Evolutionary conservation across 129 eudicot genomes (phyloP).

Genomic region (Lactuca saligna): DNA sequence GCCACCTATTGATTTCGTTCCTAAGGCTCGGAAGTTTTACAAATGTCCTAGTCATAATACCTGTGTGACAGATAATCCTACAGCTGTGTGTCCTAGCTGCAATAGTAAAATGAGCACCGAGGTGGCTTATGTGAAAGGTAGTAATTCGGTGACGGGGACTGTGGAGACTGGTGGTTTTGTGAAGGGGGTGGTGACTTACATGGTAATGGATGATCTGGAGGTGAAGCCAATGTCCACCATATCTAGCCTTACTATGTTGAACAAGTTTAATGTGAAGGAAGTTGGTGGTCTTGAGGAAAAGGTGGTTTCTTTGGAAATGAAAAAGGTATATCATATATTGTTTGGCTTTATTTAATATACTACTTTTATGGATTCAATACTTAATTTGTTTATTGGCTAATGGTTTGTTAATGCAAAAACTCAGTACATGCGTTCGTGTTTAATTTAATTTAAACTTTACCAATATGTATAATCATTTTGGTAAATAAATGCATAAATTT

Average conservation of each 20-base stretch:
- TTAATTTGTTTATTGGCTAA: too few species aligned
- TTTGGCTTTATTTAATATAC: background rate
- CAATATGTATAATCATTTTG: too few species aligned
- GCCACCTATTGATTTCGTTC: background rate
- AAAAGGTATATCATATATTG: conserved; percentile 47
- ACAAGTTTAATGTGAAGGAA: conserved; percentile 41
- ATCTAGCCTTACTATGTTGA: conserved; percentile 42
- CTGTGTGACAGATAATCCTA: conserved; percentile 24
- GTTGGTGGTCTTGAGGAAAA: conserved; percentile 43
- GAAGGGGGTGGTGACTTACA: conserved; percentile 54
- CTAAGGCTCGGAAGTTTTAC: conserved; percentile 9
- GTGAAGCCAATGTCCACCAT: conserved; percentile 57
- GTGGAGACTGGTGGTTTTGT: conserved; percentile 42
- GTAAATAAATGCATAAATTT: too few species aligned
- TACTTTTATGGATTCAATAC: background rate
- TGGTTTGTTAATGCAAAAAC: too few species aligned
- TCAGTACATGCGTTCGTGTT: too few species aligned
- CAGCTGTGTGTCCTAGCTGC: conserved; percentile 28
- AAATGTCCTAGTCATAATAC: background rate
- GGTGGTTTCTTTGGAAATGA: conserved; percentile 37
- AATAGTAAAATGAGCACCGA: background rate
- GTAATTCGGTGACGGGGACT: background rate
- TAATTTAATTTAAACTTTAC: too few species aligned
- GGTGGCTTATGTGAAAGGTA: conserved; percentile 3
- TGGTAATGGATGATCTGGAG: conserved; percentile 60